These are phyloP conservation scores for Salicornia ramosissima DNA, from an alignment of 148 eudicot genomes.

Conservation along the genomic window DNA sequence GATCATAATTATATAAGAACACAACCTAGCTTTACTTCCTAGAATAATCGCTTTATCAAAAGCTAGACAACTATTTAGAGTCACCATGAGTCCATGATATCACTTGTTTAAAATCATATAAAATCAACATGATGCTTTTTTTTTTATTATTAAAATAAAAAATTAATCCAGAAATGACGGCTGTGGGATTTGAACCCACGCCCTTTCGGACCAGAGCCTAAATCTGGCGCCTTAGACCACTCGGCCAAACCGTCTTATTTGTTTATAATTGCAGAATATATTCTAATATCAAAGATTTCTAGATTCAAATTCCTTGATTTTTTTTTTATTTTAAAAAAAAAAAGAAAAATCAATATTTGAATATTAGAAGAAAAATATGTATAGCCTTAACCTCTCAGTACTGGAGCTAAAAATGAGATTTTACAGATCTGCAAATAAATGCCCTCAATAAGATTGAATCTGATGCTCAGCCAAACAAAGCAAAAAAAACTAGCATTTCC, in stretches of 20 bases:
- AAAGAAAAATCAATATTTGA: background rate
- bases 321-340: too few relatives aligned
- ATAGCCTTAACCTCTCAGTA: background rate
- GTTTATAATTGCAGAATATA: background rate
- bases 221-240: conserved; percentile 69
- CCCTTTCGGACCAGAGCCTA: conserved; percentile 67
- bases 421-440: background rate
- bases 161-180: too few relatives aligned
- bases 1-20: too few relatives aligned
- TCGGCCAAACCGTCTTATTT: conserved; percentile 50
- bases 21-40: too few relatives aligned
- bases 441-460: background rate
- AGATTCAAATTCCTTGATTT: too few relatives aligned
- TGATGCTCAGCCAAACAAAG: conserved; percentile 12
- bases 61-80: too few relatives aligned
- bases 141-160: too few relatives aligned
- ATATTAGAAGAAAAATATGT: background rate
- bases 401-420: background rate
- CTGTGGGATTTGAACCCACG: conserved; percentile 66
- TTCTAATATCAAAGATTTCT: too few relatives aligned
- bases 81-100: too few relatives aligned
- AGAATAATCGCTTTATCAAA: too few relatives aligned
- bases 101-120: too few relatives aligned
- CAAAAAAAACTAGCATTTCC: background rate
- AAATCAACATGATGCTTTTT: too few relatives aligned